Percentiles rank a stretch among this genome's conserved stretches.
phyloP scores from a whole-genome alignment of 345 rosid genomes.

The Aquilaria sinensis region DNA sequence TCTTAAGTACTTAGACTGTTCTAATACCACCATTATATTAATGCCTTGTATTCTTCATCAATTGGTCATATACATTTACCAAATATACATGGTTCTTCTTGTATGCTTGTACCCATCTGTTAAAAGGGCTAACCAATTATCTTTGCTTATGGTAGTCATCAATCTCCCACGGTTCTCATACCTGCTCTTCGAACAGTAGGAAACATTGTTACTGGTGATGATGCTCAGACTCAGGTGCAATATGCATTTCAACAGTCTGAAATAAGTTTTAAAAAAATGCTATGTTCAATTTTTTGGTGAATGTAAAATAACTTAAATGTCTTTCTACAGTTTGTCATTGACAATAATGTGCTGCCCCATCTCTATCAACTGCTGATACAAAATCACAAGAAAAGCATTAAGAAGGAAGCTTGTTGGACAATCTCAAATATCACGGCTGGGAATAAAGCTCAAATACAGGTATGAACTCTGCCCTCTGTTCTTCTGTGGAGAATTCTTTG shows the following conservation, averaged over 20 bases:
- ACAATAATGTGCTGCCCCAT: constrained; percentile 60
- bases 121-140: constrained; percentile 17
- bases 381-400: constrained; percentile 80
- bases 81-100: background rate
- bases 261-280: background rate
- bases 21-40: too few species aligned
- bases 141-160: constrained; percentile 46
- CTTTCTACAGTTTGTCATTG: constrained; percentile 63
- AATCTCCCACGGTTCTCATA: constrained; percentile 70
- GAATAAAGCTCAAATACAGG: constrained; percentile 76
- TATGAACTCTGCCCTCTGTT: constrained; percentile 13
- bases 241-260: constrained; percentile 1
- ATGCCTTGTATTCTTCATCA: too few species aligned
- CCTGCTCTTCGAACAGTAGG: constrained; percentile 86
- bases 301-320: constrained; percentile 1
- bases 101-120: constrained; percentile 8
- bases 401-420: constrained; percentile 94
- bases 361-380: constrained; percentile 62
- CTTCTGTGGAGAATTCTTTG: background rate
- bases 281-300: background rate
- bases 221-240: constrained; percentile 80
- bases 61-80: too few species aligned
- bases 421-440: constrained; percentile 89
- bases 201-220: constrained; percentile 83
- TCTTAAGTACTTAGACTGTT: too few species aligned